Conservation (phyloP, 2,329 filamentous ascomycete genomes). For the Coniochaeta hoffmannii region DNA sequence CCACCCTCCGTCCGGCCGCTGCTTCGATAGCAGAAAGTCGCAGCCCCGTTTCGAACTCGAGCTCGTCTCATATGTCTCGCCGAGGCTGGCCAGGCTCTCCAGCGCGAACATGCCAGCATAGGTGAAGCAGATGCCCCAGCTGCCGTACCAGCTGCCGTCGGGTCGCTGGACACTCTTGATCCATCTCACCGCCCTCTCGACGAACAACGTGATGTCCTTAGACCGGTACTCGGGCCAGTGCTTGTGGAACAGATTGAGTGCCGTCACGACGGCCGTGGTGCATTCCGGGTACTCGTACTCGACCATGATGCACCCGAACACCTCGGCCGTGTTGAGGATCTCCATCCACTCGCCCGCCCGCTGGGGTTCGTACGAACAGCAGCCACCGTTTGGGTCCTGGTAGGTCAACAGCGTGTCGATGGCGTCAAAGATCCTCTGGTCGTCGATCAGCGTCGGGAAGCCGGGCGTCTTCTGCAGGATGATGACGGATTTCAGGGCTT, state of each 20-base stretch:
- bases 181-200: conserved; percentile 67
- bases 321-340: conserved; percentile 87
- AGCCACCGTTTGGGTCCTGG: conserved; percentile 80
- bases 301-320: conserved; percentile 96
- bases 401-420: conserved; percentile 87
- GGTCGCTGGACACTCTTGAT: conserved; percentile 71
- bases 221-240: conserved; percentile 75
- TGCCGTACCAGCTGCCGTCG: conserved; percentile 96
- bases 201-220: conserved; percentile 66
- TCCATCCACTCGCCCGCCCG: conserved; percentile 75
- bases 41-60: conserved; percentile 66
- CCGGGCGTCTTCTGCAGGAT: conserved; percentile 68
- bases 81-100: conserved; percentile 73
- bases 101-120: conserved; percentile 96
- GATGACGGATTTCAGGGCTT: conserved; percentile 81
- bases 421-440: conserved; percentile 75
- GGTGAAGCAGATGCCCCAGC: conserved; percentile 96
- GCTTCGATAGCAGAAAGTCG: conserved; percentile 76
- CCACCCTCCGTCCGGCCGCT: conserved; percentile 89
- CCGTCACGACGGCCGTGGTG: conserved; percentile 89
- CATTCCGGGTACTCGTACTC: conserved; percentile 98
- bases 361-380: conserved; percentile 81
- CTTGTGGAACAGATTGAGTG: conserved; percentile 72
- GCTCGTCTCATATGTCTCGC: conserved; percentile 74
- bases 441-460: conserved; percentile 67